Conservation (phyloP, 768 basidiomycete genomes). For the Lactarius vividus region DNA sequence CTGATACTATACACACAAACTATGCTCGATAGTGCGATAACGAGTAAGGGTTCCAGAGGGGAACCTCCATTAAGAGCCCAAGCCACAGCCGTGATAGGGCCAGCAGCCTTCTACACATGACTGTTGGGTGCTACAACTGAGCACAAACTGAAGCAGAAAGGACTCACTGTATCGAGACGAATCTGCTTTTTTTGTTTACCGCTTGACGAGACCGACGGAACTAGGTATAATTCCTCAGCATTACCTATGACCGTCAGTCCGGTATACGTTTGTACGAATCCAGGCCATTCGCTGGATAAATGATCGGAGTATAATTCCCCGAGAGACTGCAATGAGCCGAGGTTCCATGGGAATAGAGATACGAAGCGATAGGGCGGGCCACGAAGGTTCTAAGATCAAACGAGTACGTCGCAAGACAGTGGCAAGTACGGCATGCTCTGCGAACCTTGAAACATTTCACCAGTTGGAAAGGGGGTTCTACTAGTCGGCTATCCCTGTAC, state of each 20-base stretch:
- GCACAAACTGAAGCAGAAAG: neutral
- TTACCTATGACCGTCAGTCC: slow-evolving; percentile 18
- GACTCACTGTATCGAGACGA: slow-evolving; percentile 18
- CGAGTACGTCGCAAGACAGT: slow-evolving; percentile 30
- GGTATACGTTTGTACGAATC: slow-evolving; percentile 4
- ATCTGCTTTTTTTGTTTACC: slow-evolving; percentile 18
- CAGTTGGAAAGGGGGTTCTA: slow-evolving; percentile 43
- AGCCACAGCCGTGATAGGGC: slow-evolving; percentile 42
- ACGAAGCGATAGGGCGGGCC: slow-evolving; percentile 34
- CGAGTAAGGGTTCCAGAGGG: slow-evolving; percentile 55
- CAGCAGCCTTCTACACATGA: slow-evolving; percentile 18
- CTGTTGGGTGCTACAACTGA: neutral
- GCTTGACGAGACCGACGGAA: slow-evolving; percentile 7
- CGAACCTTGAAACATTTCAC: slow-evolving; percentile 45
- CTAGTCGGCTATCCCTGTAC: slow-evolving; percentile 37
- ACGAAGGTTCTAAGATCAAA: slow-evolving; percentile 48
- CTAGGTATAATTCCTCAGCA: slow-evolving; percentile 18
- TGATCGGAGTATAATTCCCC: slow-evolving; percentile 3
- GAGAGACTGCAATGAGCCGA: slow-evolving; percentile 8
- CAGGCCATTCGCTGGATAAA: slow-evolving; percentile 12
- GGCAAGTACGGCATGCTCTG: slow-evolving; percentile 21
- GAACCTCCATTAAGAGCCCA: slow-evolving; percentile 53
- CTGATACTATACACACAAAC: slow-evolving; percentile 55
- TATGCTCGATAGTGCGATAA: slow-evolving; percentile 53
- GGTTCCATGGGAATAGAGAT: slow-evolving; percentile 28